Conservation (phyloP, 176 grass and related monocot species). For the Avena sativa region DNA sequence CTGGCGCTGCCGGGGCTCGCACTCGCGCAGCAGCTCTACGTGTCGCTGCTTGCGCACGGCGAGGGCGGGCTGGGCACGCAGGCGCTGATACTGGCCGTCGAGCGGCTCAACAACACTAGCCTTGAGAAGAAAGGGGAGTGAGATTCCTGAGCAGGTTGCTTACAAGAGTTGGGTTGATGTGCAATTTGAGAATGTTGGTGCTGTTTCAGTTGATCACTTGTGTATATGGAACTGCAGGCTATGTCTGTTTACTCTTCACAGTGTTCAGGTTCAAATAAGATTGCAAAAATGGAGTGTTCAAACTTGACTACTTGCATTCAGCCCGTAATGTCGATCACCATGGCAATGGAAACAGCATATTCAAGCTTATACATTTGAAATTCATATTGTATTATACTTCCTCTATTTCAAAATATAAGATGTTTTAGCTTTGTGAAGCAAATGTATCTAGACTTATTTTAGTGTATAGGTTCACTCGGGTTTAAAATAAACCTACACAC, state of each 20-base stretch:
- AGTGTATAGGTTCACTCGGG: too few relatives aligned
- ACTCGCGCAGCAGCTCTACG: conserved; percentile 83
- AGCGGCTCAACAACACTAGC: conserved; percentile 89
- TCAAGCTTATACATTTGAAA: too few relatives aligned
- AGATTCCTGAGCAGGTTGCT: not conserved
- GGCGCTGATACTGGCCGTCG: conserved; percentile 79
- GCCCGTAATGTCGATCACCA: too few relatives aligned
- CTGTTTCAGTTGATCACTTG: conserved; percentile 22
- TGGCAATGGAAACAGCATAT: not conserved
- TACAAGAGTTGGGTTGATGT: conserved; percentile 9
- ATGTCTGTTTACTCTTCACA: not conserved
- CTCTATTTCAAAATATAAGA: too few relatives aligned
- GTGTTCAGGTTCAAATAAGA: conserved; percentile 41
- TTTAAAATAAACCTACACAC: too few relatives aligned
- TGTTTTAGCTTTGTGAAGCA: too few relatives aligned
- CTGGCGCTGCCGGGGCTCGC: conserved; percentile 88
- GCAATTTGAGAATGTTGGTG: not conserved
- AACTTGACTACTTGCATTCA: not conserved
- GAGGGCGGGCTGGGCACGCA: conserved; percentile 85
- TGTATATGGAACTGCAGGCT: not conserved
- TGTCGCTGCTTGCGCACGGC: conserved; percentile 82
- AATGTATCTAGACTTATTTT: too few relatives aligned
- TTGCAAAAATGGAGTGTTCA: conserved; percentile 1
- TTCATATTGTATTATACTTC: too few relatives aligned
- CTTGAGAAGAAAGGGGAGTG: conserved; percentile 54